These are phyloP conservation scores for Geranium incanum DNA, from an alignment of 441 rosid species.

Conservation along the genomic window DNA sequence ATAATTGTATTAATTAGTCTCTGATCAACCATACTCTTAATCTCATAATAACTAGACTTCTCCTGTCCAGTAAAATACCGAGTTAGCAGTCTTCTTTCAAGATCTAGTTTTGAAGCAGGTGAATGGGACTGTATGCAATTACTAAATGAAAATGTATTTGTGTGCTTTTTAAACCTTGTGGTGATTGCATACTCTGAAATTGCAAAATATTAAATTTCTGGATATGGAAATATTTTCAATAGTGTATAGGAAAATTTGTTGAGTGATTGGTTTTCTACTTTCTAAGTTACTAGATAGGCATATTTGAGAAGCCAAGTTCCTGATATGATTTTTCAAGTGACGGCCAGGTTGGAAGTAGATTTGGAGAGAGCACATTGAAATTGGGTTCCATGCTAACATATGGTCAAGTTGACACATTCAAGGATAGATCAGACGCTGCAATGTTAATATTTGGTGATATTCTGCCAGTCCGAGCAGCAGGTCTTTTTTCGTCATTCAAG, in stretches of 20 bases:
- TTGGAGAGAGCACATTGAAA: conserved; percentile 92
- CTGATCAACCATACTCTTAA: not conserved
- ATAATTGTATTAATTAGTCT: not conserved
- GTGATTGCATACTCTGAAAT: not conserved
- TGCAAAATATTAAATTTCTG: not conserved
- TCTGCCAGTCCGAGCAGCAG: conserved; percentile 86
- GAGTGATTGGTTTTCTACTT: not conserved
- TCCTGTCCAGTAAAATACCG: not conserved
- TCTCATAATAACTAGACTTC: not conserved
- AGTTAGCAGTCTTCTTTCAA: not conserved
- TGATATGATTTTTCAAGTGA: conserved; percentile 12
- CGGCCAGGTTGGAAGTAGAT: conserved; percentile 88
- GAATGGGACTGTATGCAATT: not conserved
- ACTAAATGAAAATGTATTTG: not conserved
- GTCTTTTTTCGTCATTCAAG: conserved; percentile 92
- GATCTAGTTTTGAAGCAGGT: not conserved
- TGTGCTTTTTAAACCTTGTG: not conserved
- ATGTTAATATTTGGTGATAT: conserved; percentile 96
- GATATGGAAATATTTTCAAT: not conserved
- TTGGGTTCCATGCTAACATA: conserved; percentile 86
- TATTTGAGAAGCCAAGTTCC: conserved; percentile 9
- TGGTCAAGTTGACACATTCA: conserved; percentile 94
- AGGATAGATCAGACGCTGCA: conserved; percentile 90
- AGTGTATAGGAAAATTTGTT: conserved; percentile 3
- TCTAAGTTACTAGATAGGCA: not conserved